Evolutionary conservation across 192 early-diverging fungal genomes (phyloP).

Genomic region (Coemansia sp.): DNA sequence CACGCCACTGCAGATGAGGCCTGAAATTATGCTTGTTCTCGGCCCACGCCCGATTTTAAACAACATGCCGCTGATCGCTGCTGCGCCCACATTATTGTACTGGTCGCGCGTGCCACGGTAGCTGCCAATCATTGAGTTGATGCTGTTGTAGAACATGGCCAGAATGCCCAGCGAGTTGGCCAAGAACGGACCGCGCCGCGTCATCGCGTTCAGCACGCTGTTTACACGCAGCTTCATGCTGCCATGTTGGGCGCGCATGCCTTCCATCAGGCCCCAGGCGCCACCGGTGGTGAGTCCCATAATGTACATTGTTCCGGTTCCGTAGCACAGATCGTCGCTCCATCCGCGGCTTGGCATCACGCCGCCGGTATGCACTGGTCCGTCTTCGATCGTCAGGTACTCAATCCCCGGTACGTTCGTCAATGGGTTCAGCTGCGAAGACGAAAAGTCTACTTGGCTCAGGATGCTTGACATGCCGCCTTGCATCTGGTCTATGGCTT

Average conservation of each 20-base stretch:
- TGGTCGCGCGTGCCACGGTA: conserved; percentile 63
- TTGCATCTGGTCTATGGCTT: conserved; percentile 24
- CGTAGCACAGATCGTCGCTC: conserved; percentile 82
- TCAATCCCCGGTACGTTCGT: conserved; percentile 42
- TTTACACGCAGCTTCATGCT: conserved; percentile 75
- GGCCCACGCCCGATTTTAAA: conserved; percentile 73
- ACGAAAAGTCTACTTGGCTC: conserved; percentile 48
- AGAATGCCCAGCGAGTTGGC: conserved; percentile 79
- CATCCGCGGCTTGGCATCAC: conserved; percentile 73
- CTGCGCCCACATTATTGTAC: conserved; percentile 67
- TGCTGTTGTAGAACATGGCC: conserved; percentile 79
- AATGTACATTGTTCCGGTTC: conserved; percentile 76
- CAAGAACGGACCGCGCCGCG: conserved; percentile 78
- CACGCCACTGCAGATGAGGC: conserved; percentile 56
- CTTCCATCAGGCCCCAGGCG: conserved; percentile 72
- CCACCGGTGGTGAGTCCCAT: conserved; percentile 70
- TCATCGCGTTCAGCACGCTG: conserved; percentile 77
- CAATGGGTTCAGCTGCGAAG: conserved; percentile 32
- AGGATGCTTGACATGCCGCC: conserved; percentile 50
- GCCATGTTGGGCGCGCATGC: conserved; percentile 63
- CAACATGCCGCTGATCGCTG: conserved; percentile 69
- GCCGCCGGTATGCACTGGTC: conserved; percentile 34
- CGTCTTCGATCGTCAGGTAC: conserved; percentile 51
- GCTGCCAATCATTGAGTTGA: conserved; percentile 64
- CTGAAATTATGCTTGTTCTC: conserved; percentile 54